Evolutionary conservation across 805 yeast genomes (phyloP), one percentile per base, ranked within the genome.

Genomic region (Cyberlindnera meyerae): DNA sequence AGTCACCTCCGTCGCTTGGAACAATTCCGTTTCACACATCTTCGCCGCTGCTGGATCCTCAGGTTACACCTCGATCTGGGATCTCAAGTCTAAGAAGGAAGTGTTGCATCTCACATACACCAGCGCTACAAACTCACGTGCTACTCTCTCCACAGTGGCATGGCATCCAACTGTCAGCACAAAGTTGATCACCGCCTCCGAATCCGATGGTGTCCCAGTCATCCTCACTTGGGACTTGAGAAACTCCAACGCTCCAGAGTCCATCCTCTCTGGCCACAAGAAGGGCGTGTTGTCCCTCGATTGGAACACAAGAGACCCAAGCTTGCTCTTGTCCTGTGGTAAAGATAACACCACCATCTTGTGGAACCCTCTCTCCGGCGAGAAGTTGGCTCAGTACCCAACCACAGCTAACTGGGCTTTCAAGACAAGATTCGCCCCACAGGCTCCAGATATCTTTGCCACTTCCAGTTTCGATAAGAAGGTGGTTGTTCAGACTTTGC

Each of bases 91-190:
- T 27, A 82, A 80, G 57, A 76, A 86, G 54, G 97, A 90, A 62
- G 95, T 90, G 17, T 66, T 93, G 43, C 96, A 87, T 59, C 70
- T 93, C 57, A 73, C 78, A 39, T 85, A 86, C 60, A 66, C 79
- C 16, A 77, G 81, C 7, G 50, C 57, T 15, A 58, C 68, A 4
- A 62, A 66, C 12, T 58, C 67, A 20, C 74, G 82, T 53, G 81
- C 88, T 17, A 81, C 80, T 38, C 71, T 90, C 34, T 77, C 94
- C 24, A 73, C 75, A 42, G 94, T 93, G 11, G 87, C 82, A 40
- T 93, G 99, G 99, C 97, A 93, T 60, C 98, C 99, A 39, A 64
- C 73, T 29, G 81, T 80, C 62, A 77, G 90, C 40, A 90, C 97
- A 12, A 82, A 77, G 57, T 73, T 93, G 41, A 78, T 84, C 18